phyloP scores from a whole-genome alignment of 2,329 filamentous ascomycete genomes.

The Fusarium foetens region DNA sequence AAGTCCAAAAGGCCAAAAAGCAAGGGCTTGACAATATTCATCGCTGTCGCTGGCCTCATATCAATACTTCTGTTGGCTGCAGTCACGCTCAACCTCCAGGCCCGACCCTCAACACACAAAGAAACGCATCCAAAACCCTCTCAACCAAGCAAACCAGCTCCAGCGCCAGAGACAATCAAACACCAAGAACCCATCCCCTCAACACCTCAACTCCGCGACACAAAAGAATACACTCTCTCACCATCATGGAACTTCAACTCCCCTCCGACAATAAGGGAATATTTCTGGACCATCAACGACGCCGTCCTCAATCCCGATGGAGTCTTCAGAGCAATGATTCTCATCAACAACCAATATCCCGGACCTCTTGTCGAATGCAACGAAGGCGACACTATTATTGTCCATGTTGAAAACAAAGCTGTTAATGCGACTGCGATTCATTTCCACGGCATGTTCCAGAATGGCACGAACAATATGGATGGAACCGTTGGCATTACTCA shows the following conservation, averaged over 20 bases:
- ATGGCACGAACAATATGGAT: conserved; percentile 79
- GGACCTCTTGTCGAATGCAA: conserved; percentile 78
- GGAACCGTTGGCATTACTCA: conserved; percentile 75
- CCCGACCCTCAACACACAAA: not conserved
- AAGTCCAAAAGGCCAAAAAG: not conserved
- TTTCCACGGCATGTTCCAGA: conserved; percentile 82
- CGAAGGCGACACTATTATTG: conserved; percentile 75
- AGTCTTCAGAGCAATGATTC: conserved; percentile 67
- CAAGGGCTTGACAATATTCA: not conserved
- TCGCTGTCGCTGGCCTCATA: conserved; percentile 14
- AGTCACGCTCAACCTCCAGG: conserved; percentile 31
- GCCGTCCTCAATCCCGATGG: conserved; percentile 70
- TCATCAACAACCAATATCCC: conserved; percentile 80
- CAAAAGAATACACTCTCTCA: conserved; percentile 66
- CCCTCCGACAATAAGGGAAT: conserved; percentile 62
- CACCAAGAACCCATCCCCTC: conserved; percentile 41
- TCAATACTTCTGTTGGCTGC: conserved; percentile 40
- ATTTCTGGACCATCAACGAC: conserved; percentile 69
- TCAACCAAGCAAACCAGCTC: not conserved
- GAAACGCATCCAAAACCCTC: not conserved
- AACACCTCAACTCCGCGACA: conserved; percentile 44
- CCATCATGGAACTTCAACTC: conserved; percentile 65
- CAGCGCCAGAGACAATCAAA: conserved; percentile 17
- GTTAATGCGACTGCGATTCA: conserved; percentile 75
- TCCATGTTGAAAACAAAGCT: conserved; percentile 75